Percentiles rank a stretch among this genome's conserved stretches.
Conservation (phyloP, 768 basidiomycete species). For the Hebeloma cylindrosporum region DNA sequence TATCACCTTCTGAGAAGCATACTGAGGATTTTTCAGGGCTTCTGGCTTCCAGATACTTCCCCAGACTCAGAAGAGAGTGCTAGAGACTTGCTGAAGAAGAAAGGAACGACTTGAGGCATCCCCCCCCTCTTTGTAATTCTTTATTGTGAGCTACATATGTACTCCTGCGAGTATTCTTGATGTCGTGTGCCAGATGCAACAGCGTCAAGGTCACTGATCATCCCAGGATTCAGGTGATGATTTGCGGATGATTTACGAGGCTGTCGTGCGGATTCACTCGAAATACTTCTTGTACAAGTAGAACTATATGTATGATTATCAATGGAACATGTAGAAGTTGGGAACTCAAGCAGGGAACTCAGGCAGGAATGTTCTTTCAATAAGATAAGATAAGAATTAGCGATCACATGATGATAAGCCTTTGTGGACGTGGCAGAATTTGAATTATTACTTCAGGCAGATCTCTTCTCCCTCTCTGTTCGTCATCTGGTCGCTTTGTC, state of each 20-base stretch:
- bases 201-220: too few relatives aligned
- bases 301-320: too few relatives aligned
- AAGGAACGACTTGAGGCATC: constrained; percentile 22
- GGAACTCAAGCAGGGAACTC: background rate
- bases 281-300: too few relatives aligned
- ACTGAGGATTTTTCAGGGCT: constrained; percentile 33
- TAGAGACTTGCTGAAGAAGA: constrained; percentile 65
- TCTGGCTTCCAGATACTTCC: constrained; percentile 55
- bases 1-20: background rate
- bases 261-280: too few relatives aligned
- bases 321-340: background rate
- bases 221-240: too few relatives aligned
- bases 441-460: constrained; percentile 2
- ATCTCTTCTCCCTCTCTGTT: constrained; percentile 5
- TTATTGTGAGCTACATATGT: constrained; percentile 5
- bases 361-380: background rate
- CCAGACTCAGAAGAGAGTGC: constrained; percentile 70
- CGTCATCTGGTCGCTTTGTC: background rate
- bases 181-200: too few relatives aligned
- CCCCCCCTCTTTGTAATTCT: constrained; percentile 4
- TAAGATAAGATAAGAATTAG: constrained; percentile 17
- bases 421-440: constrained; percentile 24
- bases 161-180: background rate
- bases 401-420: constrained; percentile 13
- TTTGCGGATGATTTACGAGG: too few relatives aligned